Evolutionary conservation across 176 grass and related monocot species (phyloP).

Genomic region (Triticum timopheevii): DNA sequence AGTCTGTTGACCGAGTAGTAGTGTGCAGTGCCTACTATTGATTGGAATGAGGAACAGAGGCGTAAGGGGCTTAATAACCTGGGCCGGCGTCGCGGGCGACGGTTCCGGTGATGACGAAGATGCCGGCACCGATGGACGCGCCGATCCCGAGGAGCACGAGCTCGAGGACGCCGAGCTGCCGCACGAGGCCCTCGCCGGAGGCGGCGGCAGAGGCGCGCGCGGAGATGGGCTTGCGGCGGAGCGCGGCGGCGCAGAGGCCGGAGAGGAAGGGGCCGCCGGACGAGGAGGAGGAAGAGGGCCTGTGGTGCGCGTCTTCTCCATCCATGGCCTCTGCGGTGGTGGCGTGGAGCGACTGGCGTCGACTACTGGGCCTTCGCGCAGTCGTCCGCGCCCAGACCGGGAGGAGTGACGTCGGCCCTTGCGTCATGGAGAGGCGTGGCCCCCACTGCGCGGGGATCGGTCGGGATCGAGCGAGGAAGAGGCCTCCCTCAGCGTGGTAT

Average conservation of each 20-base stretch:
- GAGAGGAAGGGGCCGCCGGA: conserved; percentile 50
- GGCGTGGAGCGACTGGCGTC: conserved; percentile 27
- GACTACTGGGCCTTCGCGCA: conserved; percentile 25
- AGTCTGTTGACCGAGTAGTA: not conserved
- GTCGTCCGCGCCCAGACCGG: conserved; percentile 51
- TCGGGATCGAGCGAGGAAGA: not conserved
- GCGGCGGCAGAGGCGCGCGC: conserved; percentile 21
- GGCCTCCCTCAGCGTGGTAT: not conserved
- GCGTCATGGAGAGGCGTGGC: conserved; percentile 35
- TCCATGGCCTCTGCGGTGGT: conserved; percentile 35
- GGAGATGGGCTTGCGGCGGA: conserved; percentile 68
- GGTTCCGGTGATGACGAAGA: conserved; percentile 94
- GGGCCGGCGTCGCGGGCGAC: conserved; percentile 94
- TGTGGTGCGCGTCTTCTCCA: conserved; percentile 10
- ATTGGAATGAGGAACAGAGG: not conserved
- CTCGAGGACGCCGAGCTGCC: conserved; percentile 74
- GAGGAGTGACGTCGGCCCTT: conserved; percentile 43
- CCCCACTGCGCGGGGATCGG: not conserved
- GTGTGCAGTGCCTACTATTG: not conserved
- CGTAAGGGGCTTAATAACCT: conserved; percentile 33
- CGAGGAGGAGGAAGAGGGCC: conserved; percentile 28
- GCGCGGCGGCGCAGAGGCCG: conserved; percentile 63
- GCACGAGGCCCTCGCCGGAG: conserved; percentile 62
- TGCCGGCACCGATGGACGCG: conserved; percentile 91
- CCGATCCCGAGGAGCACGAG: conserved; percentile 89